These are phyloP conservation scores for Oryza glumipatula DNA, from an alignment of 176 grass and related monocot species.

Conservation along the genomic window DNA sequence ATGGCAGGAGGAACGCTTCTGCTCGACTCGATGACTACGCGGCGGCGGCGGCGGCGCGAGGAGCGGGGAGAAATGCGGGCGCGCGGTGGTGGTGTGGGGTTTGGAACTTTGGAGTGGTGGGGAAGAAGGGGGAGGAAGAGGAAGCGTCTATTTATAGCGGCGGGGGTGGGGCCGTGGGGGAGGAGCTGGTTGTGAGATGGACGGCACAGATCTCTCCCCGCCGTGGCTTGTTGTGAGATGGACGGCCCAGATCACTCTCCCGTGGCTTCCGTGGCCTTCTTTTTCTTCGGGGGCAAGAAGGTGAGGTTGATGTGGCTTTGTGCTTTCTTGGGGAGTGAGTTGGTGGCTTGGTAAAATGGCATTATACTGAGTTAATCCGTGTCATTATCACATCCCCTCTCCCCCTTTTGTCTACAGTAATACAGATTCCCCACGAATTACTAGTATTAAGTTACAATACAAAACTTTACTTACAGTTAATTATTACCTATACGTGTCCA, in stretches of 20 bases:
- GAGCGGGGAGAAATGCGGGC: background rate
- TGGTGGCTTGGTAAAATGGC: background rate
- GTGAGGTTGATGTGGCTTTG: too few relatives aligned
- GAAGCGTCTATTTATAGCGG: background rate
- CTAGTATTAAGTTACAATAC: too few relatives aligned
- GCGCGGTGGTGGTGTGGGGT: conserved; percentile 18
- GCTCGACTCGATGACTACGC: background rate
- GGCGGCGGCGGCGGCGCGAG: background rate
- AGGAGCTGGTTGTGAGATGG: conserved; percentile 3
- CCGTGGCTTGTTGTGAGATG: conserved; percentile 1
- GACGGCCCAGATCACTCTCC: background rate
- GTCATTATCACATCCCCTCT: background rate
- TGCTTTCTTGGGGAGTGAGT: conserved; percentile 40
- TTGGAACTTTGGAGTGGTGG: background rate
- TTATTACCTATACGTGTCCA: too few relatives aligned
- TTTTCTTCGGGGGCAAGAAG: conserved; percentile 33
- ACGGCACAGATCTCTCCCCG: background rate
- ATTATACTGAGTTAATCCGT: conserved; percentile 5
- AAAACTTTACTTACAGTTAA: too few relatives aligned
- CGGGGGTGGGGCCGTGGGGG: too few relatives aligned
- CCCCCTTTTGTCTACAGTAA: too few relatives aligned
- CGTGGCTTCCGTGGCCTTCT: background rate
- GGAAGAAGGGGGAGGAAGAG: background rate
- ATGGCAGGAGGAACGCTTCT: conserved; percentile 22
- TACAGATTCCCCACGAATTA: too few relatives aligned